Percentiles rank a stretch among this genome's conserved stretches.
phyloP scores from a whole-genome alignment of 768 basidiomycete genomes.

The Strobilomyces confusus region DNA sequence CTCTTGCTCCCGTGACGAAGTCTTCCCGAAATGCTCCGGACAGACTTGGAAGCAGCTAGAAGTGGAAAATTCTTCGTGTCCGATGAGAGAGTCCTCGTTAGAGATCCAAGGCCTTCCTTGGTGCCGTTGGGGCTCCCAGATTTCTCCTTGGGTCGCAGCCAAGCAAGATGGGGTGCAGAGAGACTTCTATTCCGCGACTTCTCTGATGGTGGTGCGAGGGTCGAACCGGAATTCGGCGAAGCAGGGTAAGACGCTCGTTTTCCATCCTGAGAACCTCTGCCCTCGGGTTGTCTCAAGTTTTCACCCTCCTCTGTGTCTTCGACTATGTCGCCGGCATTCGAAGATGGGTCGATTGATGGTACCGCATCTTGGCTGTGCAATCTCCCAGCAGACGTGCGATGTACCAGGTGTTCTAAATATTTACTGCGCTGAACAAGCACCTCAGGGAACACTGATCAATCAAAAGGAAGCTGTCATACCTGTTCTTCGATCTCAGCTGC shows the following conservation, averaged over 20 bases:
- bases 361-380: constrained; percentile 78
- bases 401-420: constrained; percentile 71
- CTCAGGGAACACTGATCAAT: constrained; percentile 4
- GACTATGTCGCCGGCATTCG: background rate
- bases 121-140: constrained; percentile 1
- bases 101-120: constrained; percentile 10
- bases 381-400: constrained; percentile 70
- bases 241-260: constrained; percentile 23
- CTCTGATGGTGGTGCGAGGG: constrained; percentile 17
- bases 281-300: constrained; percentile 1
- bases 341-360: constrained; percentile 31
- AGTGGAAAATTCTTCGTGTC: constrained; percentile 7
- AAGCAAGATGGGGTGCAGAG: constrained; percentile 58
- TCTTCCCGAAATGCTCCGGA: constrained; percentile 21
- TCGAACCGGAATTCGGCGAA: constrained; percentile 1
- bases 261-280: constrained; percentile 9
- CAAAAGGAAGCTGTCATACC: constrained; percentile 37
- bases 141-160: constrained; percentile 41
- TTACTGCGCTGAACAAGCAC: constrained; percentile 51
- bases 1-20: constrained; percentile 20
- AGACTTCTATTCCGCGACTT: constrained; percentile 45
- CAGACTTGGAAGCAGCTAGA: constrained; percentile 5
- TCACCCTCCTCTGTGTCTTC: background rate
- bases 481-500: constrained; percentile 56
- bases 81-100: constrained; percentile 16